phyloP scores from a whole-genome alignment of 1,284 basidiomycete species.

The Wallemia hederae region DNA sequence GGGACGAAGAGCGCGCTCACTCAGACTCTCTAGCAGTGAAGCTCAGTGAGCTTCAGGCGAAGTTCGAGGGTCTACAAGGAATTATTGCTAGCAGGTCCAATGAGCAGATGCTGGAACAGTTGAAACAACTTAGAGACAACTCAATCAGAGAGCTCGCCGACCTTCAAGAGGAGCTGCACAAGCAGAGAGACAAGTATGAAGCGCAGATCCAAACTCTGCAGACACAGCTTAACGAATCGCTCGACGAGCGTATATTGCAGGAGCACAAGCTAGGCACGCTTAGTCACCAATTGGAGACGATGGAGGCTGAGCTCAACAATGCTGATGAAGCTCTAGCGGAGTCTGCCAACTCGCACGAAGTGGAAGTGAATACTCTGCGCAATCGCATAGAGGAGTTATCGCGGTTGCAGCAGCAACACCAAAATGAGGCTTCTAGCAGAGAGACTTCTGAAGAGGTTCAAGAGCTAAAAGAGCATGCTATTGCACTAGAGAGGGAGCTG shows the following conservation, averaged over 20 bases:
- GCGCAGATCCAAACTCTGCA: neutral
- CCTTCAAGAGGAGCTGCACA: neutral
- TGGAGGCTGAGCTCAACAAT: neutral
- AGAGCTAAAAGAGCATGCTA: neutral
- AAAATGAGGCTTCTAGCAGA: no score
- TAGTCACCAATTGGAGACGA: neutral
- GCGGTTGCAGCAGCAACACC: no score
- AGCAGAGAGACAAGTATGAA: neutral
- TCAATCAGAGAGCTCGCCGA: neutral
- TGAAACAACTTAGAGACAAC: neutral
- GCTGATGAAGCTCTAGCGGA: neutral
- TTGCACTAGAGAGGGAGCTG: neutral
- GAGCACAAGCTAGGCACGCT: neutral
- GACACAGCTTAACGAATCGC: neutral
- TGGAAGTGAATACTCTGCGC: neutral
- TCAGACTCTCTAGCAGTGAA: neutral
- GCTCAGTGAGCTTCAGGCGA: neutral
- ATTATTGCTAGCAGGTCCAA: neutral
- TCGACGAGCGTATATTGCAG: neutral
- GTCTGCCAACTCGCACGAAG: neutral
- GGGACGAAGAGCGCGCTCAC: neutral
- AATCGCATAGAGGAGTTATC: neutral
- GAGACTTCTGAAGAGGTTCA: neutral
- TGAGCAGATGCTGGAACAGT: neutral
- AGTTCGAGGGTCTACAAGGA: neutral